These are phyloP conservation scores for Didymella pomorum DNA, from an alignment of 2,329 filamentous ascomycete genomes.

Conservation along the genomic window DNA sequence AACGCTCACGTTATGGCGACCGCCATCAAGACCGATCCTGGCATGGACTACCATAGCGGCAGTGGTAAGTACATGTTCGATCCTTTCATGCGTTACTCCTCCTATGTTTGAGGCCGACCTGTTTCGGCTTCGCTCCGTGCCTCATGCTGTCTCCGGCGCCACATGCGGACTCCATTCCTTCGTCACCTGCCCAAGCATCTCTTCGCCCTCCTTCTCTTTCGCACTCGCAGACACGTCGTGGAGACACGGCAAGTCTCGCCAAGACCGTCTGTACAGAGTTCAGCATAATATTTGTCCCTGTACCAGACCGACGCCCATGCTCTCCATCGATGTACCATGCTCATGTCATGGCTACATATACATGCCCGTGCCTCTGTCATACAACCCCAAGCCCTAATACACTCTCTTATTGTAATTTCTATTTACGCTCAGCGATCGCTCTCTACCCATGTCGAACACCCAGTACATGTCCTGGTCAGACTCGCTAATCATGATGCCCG, in stretches of 20 bases:
- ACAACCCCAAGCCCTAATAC: slow-evolving; percentile 37
- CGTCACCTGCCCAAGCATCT: slow-evolving; percentile 21
- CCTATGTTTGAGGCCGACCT: slow-evolving; percentile 41
- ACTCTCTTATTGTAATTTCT: slow-evolving; percentile 42
- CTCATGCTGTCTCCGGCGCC: slow-evolving; percentile 27
- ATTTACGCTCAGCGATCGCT: slow-evolving; percentile 24
- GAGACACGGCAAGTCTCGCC: slow-evolving; percentile 47
- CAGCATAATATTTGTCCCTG: slow-evolving; percentile 38
- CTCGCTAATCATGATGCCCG: slow-evolving; percentile 48
- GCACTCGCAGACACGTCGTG: slow-evolving; percentile 30
- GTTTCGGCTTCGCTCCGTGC: slow-evolving; percentile 45
- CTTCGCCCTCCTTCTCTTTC: slow-evolving; percentile 24
- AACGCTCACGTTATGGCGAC: slow-evolving; percentile 43
- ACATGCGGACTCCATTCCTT: slow-evolving; percentile 26
- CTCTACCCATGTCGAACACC: slow-evolving; percentile 22
- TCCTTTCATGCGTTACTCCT: slow-evolving; percentile 35
- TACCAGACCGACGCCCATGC: slow-evolving; percentile 33
- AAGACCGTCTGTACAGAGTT: slow-evolving; percentile 26
- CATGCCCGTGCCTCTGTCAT: slow-evolving; percentile 35
- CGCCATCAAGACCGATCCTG: slow-evolving; percentile 45
- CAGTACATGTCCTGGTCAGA: slow-evolving; percentile 48
- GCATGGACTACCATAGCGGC: slow-evolving; percentile 44
- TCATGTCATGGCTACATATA: slow-evolving; percentile 45
- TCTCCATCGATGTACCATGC: slow-evolving; percentile 24
- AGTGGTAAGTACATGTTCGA: slow-evolving; percentile 41